Percentiles rank a stretch among this genome's conserved stretches.
phyloP scores from a whole-genome alignment of 2,329 filamentous ascomycete genomes.

The Penicillium sp. region DNA sequence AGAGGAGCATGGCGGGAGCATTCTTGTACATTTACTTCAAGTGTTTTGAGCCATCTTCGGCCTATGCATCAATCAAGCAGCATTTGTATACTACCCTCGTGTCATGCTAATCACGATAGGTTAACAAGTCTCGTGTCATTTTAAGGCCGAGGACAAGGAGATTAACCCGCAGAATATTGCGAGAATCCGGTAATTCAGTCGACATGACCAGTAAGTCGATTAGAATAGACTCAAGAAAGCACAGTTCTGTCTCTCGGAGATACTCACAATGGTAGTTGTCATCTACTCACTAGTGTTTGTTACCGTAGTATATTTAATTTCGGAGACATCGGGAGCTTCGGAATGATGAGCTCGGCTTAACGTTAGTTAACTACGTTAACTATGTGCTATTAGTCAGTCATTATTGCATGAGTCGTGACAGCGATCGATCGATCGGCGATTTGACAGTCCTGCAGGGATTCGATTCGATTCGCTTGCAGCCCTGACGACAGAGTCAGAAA shows the following conservation, averaged over 20 bases:
- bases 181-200: no score
- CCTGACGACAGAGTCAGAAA: background rate
- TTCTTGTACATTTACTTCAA: slow-evolving; percentile 24
- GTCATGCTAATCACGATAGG: no score
- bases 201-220: no score
- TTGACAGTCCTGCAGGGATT: background rate
- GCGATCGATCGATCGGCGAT: slow-evolving; percentile 6
- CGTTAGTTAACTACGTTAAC: no score
- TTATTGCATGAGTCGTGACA: background rate
- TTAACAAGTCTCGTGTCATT: no score
- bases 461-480: background rate
- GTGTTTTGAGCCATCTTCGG: slow-evolving; percentile 12
- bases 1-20: slow-evolving; percentile 25
- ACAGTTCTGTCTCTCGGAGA: no score
- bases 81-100: no score
- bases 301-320: background rate
- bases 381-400: background rate
- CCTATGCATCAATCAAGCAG: background rate
- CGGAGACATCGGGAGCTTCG: background rate
- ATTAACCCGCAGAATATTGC: no score
- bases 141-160: no score
- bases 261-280: no score
- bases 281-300: no score
- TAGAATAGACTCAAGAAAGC: no score
- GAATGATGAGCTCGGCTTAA: background rate